Evolutionary conservation across 2,329 filamentous ascomycete genomes (phyloP).

Genomic region (Alternaria sp.): DNA sequence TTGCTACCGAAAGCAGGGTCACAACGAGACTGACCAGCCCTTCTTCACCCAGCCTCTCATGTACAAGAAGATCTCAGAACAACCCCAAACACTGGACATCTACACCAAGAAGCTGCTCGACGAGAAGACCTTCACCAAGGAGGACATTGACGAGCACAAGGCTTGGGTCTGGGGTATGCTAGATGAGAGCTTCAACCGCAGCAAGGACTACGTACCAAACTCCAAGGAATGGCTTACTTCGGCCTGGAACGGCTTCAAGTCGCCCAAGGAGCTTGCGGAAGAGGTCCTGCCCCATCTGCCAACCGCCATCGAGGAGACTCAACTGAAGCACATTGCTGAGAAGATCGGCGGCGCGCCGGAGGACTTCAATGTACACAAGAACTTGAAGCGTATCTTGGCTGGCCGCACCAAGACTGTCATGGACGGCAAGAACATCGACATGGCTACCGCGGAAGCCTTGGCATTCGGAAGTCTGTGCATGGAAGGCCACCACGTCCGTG

Average conservation of each 20-base stretch:
- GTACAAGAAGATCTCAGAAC: slow-evolving; percentile 95
- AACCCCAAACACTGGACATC: slow-evolving; percentile 84
- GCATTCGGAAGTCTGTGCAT: slow-evolving; percentile 90
- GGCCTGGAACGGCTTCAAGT: slow-evolving; percentile 99
- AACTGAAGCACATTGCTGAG: slow-evolving; percentile 80
- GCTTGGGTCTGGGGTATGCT: slow-evolving; percentile 99
- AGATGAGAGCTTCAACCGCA: slow-evolving; percentile 95
- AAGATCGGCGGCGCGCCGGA: slow-evolving; percentile 81
- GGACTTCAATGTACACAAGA: slow-evolving; percentile 87
- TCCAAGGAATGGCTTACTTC: slow-evolving; percentile 99
- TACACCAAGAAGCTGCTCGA: slow-evolving; percentile 90
- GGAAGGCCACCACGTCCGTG: slow-evolving; percentile 95
- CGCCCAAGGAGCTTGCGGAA: slow-evolving; percentile 93
- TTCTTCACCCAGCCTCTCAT: slow-evolving; percentile 99
- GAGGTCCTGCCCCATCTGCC: slow-evolving; percentile 92
- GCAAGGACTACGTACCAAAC: slow-evolving; percentile 95
- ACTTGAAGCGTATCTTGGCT: slow-evolving; percentile 92
- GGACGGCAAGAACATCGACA: slow-evolving; percentile 95
- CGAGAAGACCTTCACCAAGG: slow-evolving; percentile 94
- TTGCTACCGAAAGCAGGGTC: slow-evolving; percentile 98
- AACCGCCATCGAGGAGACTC: slow-evolving; percentile 76
- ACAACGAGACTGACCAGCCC: slow-evolving; percentile 99
- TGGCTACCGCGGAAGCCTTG: slow-evolving; percentile 94
- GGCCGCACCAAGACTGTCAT: slow-evolving; percentile 89
- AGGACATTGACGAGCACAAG: slow-evolving; percentile 98